Conservation (phyloP, 2,329 filamentous ascomycete genomes). For the Botrytis porri region DNA sequence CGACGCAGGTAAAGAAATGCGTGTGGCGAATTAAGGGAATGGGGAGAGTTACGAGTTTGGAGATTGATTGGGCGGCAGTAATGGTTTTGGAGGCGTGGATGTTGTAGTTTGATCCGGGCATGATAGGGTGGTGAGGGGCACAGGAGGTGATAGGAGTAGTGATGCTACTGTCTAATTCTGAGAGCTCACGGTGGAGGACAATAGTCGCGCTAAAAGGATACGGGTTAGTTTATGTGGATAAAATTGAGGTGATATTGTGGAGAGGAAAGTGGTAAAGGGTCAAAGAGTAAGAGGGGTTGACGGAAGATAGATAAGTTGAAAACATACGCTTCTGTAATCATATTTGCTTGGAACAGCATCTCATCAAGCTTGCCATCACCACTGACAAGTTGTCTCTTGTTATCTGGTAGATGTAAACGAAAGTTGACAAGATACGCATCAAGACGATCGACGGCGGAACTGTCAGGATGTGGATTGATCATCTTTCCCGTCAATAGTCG, state of each 20-base stretch:
- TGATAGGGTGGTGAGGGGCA: conserved; percentile 49
- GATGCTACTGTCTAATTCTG: conserved; percentile 65
- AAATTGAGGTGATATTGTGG: background rate
- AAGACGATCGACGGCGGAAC: conserved; percentile 54
- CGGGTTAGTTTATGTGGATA: conserved; percentile 7
- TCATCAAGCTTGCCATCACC: conserved; percentile 74
- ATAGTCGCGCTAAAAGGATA: conserved; percentile 54
- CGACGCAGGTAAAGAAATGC: conserved; percentile 78
- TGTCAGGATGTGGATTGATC: conserved; percentile 45
- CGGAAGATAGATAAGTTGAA: background rate
- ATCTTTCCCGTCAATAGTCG: conserved; percentile 63
- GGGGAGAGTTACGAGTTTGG: conserved; percentile 70
- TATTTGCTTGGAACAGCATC: conserved; percentile 87
- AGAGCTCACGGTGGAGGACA: conserved; percentile 75
- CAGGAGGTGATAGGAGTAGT: conserved; percentile 60
- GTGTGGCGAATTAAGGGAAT: conserved; percentile 70
- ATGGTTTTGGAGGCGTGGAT: conserved; percentile 76
- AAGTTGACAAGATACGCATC: conserved; percentile 65
- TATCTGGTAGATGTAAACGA: conserved; percentile 72
- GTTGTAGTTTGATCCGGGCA: conserved; percentile 30
- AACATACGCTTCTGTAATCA: conserved; percentile 58
- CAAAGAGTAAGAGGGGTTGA: background rate
- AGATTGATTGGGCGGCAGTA: conserved; percentile 73
- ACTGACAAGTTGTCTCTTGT: conserved; percentile 67
- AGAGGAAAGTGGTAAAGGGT: background rate